phyloP scores from a whole-genome alignment of 2,329 filamentous ascomycete genomes.

The Curvularia eragrostidis region DNA sequence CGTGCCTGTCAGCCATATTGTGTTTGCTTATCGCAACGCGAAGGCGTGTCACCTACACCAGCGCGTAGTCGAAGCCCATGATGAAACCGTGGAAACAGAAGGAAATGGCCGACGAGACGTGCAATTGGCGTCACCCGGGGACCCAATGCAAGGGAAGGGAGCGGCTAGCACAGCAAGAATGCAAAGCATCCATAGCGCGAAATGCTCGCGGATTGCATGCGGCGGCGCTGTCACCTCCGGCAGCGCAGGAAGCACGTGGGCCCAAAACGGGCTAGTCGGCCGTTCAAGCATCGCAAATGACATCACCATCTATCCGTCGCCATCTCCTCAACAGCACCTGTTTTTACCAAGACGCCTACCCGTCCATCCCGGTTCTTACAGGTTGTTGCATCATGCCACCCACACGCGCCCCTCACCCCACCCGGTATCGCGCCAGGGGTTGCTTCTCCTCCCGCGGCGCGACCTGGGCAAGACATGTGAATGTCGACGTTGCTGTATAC shows the following conservation, averaged over 20 bases:
- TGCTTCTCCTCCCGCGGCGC: slow-evolving; percentile 1
- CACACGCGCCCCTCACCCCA: neutral
- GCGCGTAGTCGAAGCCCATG: slow-evolving; percentile 68
- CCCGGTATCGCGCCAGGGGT: neutral
- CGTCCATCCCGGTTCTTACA: neutral
- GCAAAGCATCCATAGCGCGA: slow-evolving; percentile 14
- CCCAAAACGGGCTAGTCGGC: slow-evolving; percentile 22
- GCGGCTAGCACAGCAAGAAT: slow-evolving; percentile 20
- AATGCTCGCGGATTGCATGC: slow-evolving; percentile 7
- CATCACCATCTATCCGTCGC: slow-evolving; percentile 35
- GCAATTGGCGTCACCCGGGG: slow-evolving; percentile 23
- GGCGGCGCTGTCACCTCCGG: slow-evolving; percentile 5
- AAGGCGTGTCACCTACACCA: slow-evolving; percentile 60
- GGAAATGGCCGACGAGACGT: slow-evolving; percentile 20
- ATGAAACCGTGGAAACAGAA: slow-evolving; percentile 20
- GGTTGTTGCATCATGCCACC: slow-evolving; percentile 21
- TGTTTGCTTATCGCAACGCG: slow-evolving; percentile 3
- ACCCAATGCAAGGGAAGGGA: slow-evolving; percentile 25
- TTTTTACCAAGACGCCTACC: neutral
- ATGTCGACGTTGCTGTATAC: slow-evolving; percentile 7
- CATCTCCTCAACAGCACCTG: slow-evolving; percentile 14
- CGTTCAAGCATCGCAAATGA: slow-evolving; percentile 29
- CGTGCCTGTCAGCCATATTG: slow-evolving; percentile 21
- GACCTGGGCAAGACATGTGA: slow-evolving; percentile 12
- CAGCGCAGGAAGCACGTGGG: slow-evolving; percentile 13